Conservation (phyloP, 2,329 filamentous ascomycete species). For the Drechslerella stenobrocha region DNA sequence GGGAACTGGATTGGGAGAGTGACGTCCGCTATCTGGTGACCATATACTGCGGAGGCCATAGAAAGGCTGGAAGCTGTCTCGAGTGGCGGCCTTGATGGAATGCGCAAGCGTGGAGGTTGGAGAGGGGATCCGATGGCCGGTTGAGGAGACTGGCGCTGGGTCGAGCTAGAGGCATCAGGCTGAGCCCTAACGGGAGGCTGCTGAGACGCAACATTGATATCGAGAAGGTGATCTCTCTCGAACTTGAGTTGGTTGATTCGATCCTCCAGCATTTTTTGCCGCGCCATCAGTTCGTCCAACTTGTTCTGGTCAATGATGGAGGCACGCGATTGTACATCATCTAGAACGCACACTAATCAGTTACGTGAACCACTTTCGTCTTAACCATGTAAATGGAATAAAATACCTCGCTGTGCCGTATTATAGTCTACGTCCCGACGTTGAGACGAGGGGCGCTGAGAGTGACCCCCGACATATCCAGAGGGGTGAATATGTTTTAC, state of each 20-base stretch:
- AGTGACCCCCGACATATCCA: slow-evolving; percentile 32
- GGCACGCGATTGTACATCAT: slow-evolving; percentile 37
- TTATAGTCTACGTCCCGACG: slow-evolving; percentile 35
- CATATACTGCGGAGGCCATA: slow-evolving; percentile 25
- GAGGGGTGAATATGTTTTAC: slow-evolving; percentile 19
- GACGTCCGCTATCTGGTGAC: slow-evolving; percentile 27
- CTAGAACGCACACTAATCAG: slow-evolving; percentile 28
- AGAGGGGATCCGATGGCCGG: slow-evolving; percentile 8
- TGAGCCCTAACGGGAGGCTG: slow-evolving; percentile 25
- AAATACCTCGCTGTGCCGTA: slow-evolving; percentile 43
- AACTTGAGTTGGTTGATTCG: slow-evolving; percentile 43
- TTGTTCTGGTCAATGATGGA: slow-evolving; percentile 43
- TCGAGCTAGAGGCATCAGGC: slow-evolving; percentile 15
- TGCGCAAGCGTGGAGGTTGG: slow-evolving; percentile 20
- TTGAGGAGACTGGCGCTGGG: slow-evolving; percentile 1
- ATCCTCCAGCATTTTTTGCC: slow-evolving; percentile 43
- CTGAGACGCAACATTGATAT: slow-evolving; percentile 17
- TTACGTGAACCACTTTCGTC: no score
- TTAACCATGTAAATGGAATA: slow-evolving; percentile 4
- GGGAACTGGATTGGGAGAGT: slow-evolving; percentile 35
- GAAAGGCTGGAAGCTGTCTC: slow-evolving; percentile 23
- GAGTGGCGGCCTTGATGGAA: slow-evolving; percentile 12
- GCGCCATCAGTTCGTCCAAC: slow-evolving; percentile 39
- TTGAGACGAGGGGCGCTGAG: slow-evolving; percentile 23
- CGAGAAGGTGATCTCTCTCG: slow-evolving; percentile 41